Percentiles rank a stretch among this genome's conserved stretches.
Conservation (phyloP, 2,329 filamentous ascomycete species). For the Penicillium sp. region DNA sequence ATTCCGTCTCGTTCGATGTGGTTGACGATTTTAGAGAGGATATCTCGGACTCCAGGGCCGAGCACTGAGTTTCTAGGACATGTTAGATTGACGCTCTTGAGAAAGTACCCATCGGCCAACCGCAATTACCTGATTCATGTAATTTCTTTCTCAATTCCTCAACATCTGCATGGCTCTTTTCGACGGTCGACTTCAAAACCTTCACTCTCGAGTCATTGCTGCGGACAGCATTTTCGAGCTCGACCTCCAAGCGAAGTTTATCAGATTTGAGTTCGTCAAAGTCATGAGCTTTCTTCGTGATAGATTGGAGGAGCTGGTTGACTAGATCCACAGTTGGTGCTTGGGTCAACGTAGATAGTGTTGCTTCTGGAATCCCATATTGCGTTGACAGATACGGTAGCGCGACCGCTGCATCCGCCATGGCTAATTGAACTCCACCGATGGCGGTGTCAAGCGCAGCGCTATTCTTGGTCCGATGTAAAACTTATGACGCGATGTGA, state of each 20-base stretch:
- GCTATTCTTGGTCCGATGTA: conserved; percentile 1
- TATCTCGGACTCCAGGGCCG: conserved; percentile 73
- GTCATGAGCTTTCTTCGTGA: conserved; percentile 74
- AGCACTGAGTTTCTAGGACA: conserved; percentile 63
- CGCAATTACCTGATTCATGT: conserved; percentile 66
- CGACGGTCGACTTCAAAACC: conserved; percentile 70
- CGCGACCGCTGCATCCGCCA: conserved; percentile 54
- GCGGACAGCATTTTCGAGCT: conserved; percentile 84
- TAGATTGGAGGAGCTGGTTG: conserved; percentile 63
- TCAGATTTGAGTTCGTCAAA: conserved; percentile 76
- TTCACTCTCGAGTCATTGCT: conserved; percentile 77
- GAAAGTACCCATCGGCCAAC: neutral
- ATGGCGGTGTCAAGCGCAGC: conserved; percentile 4
- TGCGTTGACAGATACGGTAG: conserved; percentile 54
- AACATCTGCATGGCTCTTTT: conserved; percentile 77
- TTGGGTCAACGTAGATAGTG: conserved; percentile 50
- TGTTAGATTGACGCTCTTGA: conserved; percentile 15
- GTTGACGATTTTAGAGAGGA: conserved; percentile 69
- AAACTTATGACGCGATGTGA: conserved; percentile 6
- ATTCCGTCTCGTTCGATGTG: conserved; percentile 59
- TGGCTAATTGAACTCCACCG: conserved; percentile 26
- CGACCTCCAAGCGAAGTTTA: conserved; percentile 83
- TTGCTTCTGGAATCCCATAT: conserved; percentile 52
- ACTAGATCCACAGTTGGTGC: conserved; percentile 71
- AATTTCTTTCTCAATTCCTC: conserved; percentile 76